phyloP scores from a whole-genome alignment of 352 stramenopile species.

The Nothophytophthora sp. region DNA sequence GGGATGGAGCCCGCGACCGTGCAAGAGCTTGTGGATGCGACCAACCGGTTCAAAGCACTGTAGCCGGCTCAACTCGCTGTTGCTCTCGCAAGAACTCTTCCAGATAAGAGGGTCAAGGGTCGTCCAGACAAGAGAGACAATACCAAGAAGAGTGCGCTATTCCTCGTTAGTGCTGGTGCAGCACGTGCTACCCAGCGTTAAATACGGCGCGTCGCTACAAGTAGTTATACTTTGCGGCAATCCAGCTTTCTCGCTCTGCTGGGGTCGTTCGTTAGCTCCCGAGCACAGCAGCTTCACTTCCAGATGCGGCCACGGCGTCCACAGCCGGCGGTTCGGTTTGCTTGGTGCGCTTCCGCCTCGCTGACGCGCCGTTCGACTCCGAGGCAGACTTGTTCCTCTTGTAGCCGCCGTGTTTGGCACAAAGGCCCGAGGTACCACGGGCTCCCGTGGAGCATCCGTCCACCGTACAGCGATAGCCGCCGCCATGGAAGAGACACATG shows the following conservation, averaged over 20 bases:
- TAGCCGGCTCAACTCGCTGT: neutral
- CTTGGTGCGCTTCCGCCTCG: slow-evolving; percentile 20
- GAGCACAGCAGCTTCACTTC: no score
- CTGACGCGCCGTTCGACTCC: slow-evolving; percentile 1
- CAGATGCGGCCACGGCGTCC: no score
- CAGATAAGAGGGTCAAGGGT: no score
- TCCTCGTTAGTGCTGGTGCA: no score
- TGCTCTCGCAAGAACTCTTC: no score
- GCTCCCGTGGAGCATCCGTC: slow-evolving; percentile 74
- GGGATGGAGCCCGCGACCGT: slow-evolving; percentile 46
- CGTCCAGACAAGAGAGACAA: no score
- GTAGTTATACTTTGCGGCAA: no score
- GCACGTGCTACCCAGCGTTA: no score
- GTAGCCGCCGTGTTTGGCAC: slow-evolving; percentile 82
- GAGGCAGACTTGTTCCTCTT: slow-evolving; percentile 43
- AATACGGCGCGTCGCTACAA: no score
- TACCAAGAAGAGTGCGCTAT: no score
- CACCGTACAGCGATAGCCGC: slow-evolving; percentile 81
- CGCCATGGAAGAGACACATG: slow-evolving; percentile 83
- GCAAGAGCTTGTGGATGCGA: slow-evolving; percentile 47
- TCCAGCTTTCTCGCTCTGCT: no score
- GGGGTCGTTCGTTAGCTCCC: no score
- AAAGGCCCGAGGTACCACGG: slow-evolving; percentile 72
- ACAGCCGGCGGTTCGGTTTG: slow-evolving; percentile 2
- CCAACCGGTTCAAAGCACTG: slow-evolving; percentile 33